A percentile compares a stretch with the other conserved stretches of the same genome.
Evolutionary conservation across 2,329 filamentous ascomycete species (phyloP).

Genomic region (Colletotrichum australisinense): DNA sequence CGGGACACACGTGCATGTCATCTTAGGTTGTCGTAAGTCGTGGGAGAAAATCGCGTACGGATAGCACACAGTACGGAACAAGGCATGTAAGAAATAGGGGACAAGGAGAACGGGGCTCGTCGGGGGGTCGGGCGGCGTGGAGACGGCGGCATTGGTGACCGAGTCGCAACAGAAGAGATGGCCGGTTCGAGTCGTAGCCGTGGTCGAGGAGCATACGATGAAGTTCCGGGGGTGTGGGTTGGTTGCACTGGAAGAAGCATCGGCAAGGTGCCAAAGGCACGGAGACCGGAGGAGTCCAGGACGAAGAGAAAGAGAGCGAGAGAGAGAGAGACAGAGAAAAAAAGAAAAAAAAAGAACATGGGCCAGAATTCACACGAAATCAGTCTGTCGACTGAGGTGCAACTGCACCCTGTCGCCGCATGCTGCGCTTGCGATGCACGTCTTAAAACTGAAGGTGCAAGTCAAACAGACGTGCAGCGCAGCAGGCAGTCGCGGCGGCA

Average conservation of each 20-base stretch:
- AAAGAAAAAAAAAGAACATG: neutral
- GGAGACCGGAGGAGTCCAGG: neutral
- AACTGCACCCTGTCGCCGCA: conserved; percentile 23
- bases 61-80: too few relatives aligned
- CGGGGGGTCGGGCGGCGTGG: conserved; percentile 11
- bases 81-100: conserved; percentile 20
- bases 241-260: neutral
- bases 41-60: conserved; percentile 1
- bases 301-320: neutral
- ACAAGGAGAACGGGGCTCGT: conserved; percentile 12
- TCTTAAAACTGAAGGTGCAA: conserved; percentile 28
- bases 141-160: conserved; percentile 23
- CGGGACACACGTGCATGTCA: conserved; percentile 31
- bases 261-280: neutral
- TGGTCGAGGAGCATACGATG: neutral
- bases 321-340: neutral
- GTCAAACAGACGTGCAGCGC: conserved; percentile 33
- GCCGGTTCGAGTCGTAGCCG: conserved; percentile 16
- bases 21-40: conserved; percentile 14
- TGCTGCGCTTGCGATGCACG: conserved; percentile 31
- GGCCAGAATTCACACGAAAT: conserved; percentile 19
- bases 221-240: neutral
- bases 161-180: conserved; percentile 20
- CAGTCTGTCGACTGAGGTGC: neutral
- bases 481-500: neutral